These are phyloP conservation scores for Pseudopyrenochaeta lycopersici DNA, from an alignment of 2,329 filamentous ascomycete genomes.

Conservation along the genomic window DNA sequence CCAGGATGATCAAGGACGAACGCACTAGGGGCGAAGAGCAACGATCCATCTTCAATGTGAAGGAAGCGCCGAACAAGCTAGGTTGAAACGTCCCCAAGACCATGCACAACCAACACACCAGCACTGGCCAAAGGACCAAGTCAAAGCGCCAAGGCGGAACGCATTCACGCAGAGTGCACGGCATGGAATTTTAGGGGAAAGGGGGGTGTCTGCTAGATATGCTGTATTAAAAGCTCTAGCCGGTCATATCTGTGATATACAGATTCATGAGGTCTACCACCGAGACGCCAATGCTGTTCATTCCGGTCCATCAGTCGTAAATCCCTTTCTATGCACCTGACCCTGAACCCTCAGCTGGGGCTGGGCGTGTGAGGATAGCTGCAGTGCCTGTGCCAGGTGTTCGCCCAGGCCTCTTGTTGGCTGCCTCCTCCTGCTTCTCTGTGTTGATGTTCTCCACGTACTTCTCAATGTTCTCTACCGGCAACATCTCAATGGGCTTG, in stretches of 20 bases:
- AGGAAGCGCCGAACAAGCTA: slow-evolving; percentile 76
- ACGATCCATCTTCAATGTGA: slow-evolving; percentile 78
- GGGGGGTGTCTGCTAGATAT: slow-evolving; percentile 29
- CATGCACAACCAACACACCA: not conserved
- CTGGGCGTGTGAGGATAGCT: slow-evolving; percentile 75
- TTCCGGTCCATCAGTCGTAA: slow-evolving; percentile 33
- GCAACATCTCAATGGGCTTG: slow-evolving; percentile 90
- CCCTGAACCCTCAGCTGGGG: slow-evolving; percentile 48
- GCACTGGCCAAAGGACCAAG: not conserved
- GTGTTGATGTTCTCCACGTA: slow-evolving; percentile 99
- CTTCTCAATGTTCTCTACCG: slow-evolving; percentile 92
- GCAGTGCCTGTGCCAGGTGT: slow-evolving; percentile 74
- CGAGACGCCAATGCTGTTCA: slow-evolving; percentile 43
- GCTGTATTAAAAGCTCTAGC: slow-evolving; percentile 37
- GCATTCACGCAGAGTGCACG: slow-evolving; percentile 19
- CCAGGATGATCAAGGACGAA: slow-evolving; percentile 89
- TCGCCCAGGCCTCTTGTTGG: slow-evolving; percentile 80
- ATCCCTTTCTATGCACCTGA: slow-evolving; percentile 32
- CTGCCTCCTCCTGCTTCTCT: slow-evolving; percentile 98
- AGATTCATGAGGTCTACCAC: slow-evolving; percentile 40
- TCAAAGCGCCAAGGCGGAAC: not conserved
- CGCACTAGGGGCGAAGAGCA: slow-evolving; percentile 69
- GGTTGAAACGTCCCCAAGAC: slow-evolving; percentile 62
- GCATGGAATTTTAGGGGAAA: slow-evolving; percentile 5
- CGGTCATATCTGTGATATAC: slow-evolving; percentile 36